phyloP scores from a whole-genome alignment of 495 filamentous ascomycete genomes.

The Daldinia bambusicola region DNA sequence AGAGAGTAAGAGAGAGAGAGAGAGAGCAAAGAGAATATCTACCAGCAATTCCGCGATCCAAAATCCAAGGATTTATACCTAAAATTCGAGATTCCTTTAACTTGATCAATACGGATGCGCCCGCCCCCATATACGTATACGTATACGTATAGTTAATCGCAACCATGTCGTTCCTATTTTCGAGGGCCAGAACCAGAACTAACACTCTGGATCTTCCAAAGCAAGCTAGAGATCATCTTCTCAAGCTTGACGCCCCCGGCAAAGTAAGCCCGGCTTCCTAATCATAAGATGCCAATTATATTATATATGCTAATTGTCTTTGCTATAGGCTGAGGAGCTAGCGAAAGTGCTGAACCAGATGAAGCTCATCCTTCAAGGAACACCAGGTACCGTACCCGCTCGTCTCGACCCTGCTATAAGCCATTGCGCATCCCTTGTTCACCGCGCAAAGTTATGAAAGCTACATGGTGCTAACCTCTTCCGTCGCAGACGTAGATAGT shows the following conservation, averaged over 20 bases:
- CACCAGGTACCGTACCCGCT: constrained; percentile 67
- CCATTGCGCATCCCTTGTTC: no score
- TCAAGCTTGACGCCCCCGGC: constrained; percentile 63
- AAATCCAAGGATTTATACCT: background rate
- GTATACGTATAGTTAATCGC: constrained; percentile 16
- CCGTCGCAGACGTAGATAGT: constrained; percentile 77
- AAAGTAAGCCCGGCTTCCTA: constrained; percentile 56
- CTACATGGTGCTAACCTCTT: constrained; percentile 21
- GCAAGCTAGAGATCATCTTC: constrained; percentile 64
- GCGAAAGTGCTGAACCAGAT: constrained; percentile 81
- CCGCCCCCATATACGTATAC: background rate
- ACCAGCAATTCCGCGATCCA: background rate
- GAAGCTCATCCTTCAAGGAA: constrained; percentile 85
- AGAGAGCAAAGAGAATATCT: background rate
- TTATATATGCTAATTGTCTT: constrained; percentile 9
- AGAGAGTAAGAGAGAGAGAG: background rate
- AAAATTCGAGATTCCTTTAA: background rate
- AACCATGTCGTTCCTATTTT: constrained; percentile 92
- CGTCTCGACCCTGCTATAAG: no score
- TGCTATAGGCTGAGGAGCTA: constrained; percentile 71
- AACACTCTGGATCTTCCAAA: constrained; percentile 62
- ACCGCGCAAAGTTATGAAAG: background rate
- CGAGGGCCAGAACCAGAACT: constrained; percentile 70
- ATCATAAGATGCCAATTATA: background rate
- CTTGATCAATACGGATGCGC: constrained; percentile 20